Percentiles rank a stretch among this genome's conserved stretches.
Conservation (phyloP, 495 filamentous ascomycete genomes). For the Neurospora sp. region DNA sequence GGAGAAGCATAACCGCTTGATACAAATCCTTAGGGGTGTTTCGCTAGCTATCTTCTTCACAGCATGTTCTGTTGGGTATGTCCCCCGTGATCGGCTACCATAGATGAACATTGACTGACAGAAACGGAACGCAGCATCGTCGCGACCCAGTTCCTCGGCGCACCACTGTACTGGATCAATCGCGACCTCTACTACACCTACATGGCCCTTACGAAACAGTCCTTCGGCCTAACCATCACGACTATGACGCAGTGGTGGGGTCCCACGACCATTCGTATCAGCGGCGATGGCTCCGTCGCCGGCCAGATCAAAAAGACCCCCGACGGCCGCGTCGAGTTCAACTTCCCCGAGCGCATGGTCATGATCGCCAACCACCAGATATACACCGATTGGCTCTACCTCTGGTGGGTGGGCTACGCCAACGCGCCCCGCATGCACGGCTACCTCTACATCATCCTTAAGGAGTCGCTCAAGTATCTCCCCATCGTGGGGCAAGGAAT, state of each 20-base stretch:
- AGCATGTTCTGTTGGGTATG: conserved; percentile 39
- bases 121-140: conserved; percentile 39
- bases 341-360: conserved; percentile 67
- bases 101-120: conserved; percentile 4
- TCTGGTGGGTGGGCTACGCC: conserved; percentile 82
- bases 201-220: conserved; percentile 69
- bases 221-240: conserved; percentile 62
- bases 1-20: conserved; percentile 56
- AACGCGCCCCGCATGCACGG: conserved; percentile 58
- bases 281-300: conserved; percentile 62
- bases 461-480: conserved; percentile 69
- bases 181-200: conserved; percentile 64
- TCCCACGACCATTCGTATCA: conserved; percentile 65
- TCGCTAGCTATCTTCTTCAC: conserved; percentile 57
- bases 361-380: conserved; percentile 83
- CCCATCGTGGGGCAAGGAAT: conserved; percentile 70
- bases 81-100: conserved; percentile 1
- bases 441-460: conserved; percentile 77
- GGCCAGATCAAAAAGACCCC: conserved; percentile 53
- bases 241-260: conserved; percentile 77
- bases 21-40: conserved; percentile 56
- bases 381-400: conserved; percentile 82
- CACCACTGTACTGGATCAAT: conserved; percentile 59
- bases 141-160: conserved; percentile 55
- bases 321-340: conserved; percentile 59